Conservation (phyloP, 2,329 filamentous ascomycete species). For the Cytospora piceae region DNA sequence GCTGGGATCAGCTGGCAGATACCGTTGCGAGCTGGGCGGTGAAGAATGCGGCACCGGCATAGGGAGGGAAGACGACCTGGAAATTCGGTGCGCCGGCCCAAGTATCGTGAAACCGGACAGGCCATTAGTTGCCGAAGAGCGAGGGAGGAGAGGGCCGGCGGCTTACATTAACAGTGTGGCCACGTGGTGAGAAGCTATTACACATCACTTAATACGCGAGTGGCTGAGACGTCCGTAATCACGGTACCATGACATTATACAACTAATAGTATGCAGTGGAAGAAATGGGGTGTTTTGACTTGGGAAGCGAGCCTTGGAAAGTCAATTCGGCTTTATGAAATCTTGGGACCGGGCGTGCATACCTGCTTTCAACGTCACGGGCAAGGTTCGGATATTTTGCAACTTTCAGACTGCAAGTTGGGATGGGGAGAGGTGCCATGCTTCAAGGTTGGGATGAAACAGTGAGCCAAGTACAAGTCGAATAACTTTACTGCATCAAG, state of each 20-base stretch:
- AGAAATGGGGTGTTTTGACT: slow-evolving; percentile 1
- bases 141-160: slow-evolving; percentile 10
- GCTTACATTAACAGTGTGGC: slow-evolving; percentile 9
- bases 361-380: too few species aligned
- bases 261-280: slow-evolving; percentile 14
- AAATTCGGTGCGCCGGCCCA: slow-evolving; percentile 5
- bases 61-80: neutral
- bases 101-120: slow-evolving; percentile 6
- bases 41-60: slow-evolving; percentile 8
- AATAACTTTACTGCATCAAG: neutral
- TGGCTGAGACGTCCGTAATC: neutral
- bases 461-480: neutral
- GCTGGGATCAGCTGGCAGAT: neutral
- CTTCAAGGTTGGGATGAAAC: neutral
- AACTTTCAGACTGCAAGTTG: neutral
- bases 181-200: neutral
- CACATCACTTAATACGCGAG: neutral
- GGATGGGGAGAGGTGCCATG: too few species aligned
- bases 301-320: neutral
- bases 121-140: too few species aligned
- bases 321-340: slow-evolving; percentile 1
- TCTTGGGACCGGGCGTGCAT: slow-evolving; percentile 2
- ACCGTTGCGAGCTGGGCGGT: slow-evolving; percentile 23
- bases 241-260: neutral
- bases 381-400: too few species aligned